Evolutionary conservation across 208 protist genomes (phyloP).

Genomic region (Leishmania tropica): DNA sequence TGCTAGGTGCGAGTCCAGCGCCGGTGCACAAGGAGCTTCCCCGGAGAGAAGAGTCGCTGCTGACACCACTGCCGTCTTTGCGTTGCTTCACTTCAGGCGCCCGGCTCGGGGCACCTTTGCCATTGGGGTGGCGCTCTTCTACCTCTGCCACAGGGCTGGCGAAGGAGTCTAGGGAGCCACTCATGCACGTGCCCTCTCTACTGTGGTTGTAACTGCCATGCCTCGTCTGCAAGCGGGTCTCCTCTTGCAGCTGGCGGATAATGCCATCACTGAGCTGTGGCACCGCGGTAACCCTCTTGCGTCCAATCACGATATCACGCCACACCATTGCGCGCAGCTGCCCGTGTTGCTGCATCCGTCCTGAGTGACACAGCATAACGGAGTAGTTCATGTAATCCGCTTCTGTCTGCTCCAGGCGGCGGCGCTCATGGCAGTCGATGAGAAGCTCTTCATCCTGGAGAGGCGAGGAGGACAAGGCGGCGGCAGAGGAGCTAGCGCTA

Average conservation of each 20-base stretch:
- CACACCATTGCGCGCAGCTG: slow-evolving; percentile 56
- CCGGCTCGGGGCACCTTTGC: background rate
- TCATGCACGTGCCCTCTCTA: slow-evolving; percentile 18
- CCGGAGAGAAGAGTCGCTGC: background rate
- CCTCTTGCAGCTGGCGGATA: slow-evolving; percentile 28
- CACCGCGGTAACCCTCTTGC: slow-evolving; percentile 20
- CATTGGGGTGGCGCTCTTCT: background rate
- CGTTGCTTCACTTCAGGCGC: background rate
- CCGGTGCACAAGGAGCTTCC: background rate
- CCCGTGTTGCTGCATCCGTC: slow-evolving; percentile 38
- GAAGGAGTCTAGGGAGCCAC: slow-evolving; percentile 17
- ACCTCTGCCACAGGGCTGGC: slow-evolving; percentile 2
- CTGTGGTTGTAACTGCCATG: slow-evolving; percentile 6
- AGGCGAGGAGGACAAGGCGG: slow-evolving; percentile 4
- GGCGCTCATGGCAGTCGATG: slow-evolving; percentile 17
- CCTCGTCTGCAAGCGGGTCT: slow-evolving; percentile 20
- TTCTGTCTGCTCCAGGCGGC: slow-evolving; percentile 15
- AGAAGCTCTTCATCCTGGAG: slow-evolving; percentile 14
- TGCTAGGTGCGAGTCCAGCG: background rate
- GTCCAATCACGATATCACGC: slow-evolving; percentile 51
- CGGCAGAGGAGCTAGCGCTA: background rate
- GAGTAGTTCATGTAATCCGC: slow-evolving; percentile 50
- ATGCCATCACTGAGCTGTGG: slow-evolving; percentile 47
- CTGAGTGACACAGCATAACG: slow-evolving; percentile 28
- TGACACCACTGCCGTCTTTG: background rate